phyloP scores from a whole-genome alignment of 495 filamentous ascomycete genomes.

The Tetracladium setigerum region DNA sequence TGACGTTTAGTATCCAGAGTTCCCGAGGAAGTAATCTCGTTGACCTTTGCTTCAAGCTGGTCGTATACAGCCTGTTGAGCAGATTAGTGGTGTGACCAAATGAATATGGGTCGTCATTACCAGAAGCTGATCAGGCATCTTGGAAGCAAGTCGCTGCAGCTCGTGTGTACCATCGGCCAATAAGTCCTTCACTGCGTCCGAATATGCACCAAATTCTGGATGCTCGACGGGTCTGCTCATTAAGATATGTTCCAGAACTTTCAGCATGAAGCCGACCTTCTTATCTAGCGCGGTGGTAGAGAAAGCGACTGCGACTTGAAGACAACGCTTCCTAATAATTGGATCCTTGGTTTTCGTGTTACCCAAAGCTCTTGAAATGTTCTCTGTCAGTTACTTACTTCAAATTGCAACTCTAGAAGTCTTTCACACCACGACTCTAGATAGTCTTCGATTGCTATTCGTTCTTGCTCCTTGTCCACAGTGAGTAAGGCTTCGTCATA shows the following conservation, averaged over 20 bases:
- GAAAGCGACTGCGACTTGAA: slow-evolving; percentile 79
- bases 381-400: too few relatives aligned
- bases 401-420: slow-evolving; percentile 66
- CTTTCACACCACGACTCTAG: slow-evolving; percentile 77
- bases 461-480: slow-evolving; percentile 49
- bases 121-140: slow-evolving; percentile 82
- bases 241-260: slow-evolving; percentile 82
- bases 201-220: slow-evolving; percentile 61
- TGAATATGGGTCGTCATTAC: too few relatives aligned
- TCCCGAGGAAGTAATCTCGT: slow-evolving; percentile 66
- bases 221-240: slow-evolving; percentile 67
- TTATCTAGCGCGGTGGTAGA: slow-evolving; percentile 75
- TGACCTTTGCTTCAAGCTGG: slow-evolving; percentile 73
- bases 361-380: too few relatives aligned
- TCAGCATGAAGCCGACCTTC: slow-evolving; percentile 71
- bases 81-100: background rate
- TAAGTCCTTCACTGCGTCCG: slow-evolving; percentile 85
- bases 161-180: slow-evolving; percentile 76
- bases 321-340: slow-evolving; percentile 70
- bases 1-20: slow-evolving; percentile 66
- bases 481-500: slow-evolving; percentile 7
- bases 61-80: slow-evolving; percentile 61
- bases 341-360: slow-evolving; percentile 76
- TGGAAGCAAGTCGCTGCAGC: slow-evolving; percentile 78
- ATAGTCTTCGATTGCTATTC: slow-evolving; percentile 52